A percentile compares a stretch with the other conserved stretches of the same genome.
phyloP scores from a whole-genome alignment of 2,329 filamentous ascomycete species.

The Neopestalotiopsis sp. region DNA sequence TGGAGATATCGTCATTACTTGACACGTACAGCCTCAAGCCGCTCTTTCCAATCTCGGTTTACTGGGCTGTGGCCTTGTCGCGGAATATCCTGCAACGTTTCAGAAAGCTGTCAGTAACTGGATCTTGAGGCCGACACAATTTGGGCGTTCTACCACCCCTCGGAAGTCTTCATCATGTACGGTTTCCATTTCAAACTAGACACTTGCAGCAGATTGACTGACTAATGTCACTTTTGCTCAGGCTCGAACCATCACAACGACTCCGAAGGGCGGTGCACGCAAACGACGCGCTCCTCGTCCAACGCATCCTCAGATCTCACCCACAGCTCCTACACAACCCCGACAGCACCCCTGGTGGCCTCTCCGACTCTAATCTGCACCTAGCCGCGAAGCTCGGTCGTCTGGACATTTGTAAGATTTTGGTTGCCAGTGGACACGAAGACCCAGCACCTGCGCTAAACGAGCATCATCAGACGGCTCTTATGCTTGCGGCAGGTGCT shows the following conservation, averaged over 20 bases:
- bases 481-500: slow-evolving; percentile 76
- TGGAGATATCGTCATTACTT: too few species aligned
- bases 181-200: neutral
- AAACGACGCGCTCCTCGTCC: slow-evolving; percentile 74
- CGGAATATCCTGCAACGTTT: too few species aligned
- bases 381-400: slow-evolving; percentile 78
- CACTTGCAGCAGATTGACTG: neutral
- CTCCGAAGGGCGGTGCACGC: slow-evolving; percentile 82
- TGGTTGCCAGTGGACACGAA: slow-evolving; percentile 80
- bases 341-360: slow-evolving; percentile 68
- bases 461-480: slow-evolving; percentile 78
- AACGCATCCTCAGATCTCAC: slow-evolving; percentile 77
- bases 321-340: slow-evolving; percentile 78
- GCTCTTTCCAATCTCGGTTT: too few species aligned
- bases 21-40: too few species aligned
- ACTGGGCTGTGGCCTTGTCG: too few species aligned
- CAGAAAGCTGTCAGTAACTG: neutral
- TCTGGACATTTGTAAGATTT: slow-evolving; percentile 69
- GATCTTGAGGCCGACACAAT: too few species aligned
- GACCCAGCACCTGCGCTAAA: slow-evolving; percentile 76
- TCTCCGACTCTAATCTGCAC: slow-evolving; percentile 85
- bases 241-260: slow-evolving; percentile 79
- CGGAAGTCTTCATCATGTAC: neutral
- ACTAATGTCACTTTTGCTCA: slow-evolving; percentile 36
- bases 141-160: neutral